Conservation (phyloP, 192 early-diverging fungal genomes). For the Spizellomyces punctatus region DNA sequence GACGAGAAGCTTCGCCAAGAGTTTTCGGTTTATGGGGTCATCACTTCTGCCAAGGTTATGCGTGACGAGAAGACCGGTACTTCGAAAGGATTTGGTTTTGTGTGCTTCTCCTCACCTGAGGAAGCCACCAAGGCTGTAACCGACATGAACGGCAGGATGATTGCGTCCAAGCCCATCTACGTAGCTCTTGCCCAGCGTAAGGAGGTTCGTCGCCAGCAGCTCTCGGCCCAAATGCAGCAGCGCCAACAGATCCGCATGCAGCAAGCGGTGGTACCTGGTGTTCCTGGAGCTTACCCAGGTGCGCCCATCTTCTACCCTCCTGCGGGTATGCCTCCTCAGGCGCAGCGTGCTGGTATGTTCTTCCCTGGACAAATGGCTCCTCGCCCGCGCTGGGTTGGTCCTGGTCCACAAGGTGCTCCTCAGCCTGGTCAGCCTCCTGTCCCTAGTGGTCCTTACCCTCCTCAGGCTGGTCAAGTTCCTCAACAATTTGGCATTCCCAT, state of each 20-base stretch:
- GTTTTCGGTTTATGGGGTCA: slow-evolving; percentile 93
- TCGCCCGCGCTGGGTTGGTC: slow-evolving; percentile 44
- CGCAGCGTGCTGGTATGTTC: slow-evolving; percentile 36
- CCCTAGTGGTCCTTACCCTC: slow-evolving; percentile 30
- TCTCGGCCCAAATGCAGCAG: slow-evolving; percentile 94
- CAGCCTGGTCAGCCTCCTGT: slow-evolving; percentile 32
- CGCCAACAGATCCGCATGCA: slow-evolving; percentile 82
- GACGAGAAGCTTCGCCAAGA: slow-evolving; percentile 96
- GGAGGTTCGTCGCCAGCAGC: slow-evolving; percentile 93
- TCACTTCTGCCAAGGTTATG: slow-evolving; percentile 99
- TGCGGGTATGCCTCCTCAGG: slow-evolving; percentile 41
- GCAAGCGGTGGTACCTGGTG: slow-evolving; percentile 56
- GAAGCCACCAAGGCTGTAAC: slow-evolving; percentile 98
- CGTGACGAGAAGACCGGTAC: slow-evolving; percentile 77
- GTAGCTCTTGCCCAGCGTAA: slow-evolving; percentile 98
- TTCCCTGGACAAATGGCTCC: slow-evolving; percentile 43
- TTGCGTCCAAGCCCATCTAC: slow-evolving; percentile 95
- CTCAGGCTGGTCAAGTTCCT: slow-evolving; percentile 32
- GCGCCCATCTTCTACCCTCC: slow-evolving; percentile 64
- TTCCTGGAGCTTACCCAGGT: slow-evolving; percentile 59
- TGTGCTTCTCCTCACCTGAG: slow-evolving; percentile 98
- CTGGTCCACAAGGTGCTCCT: slow-evolving; percentile 41
- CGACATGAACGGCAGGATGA: slow-evolving; percentile 98
- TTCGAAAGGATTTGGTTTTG: slow-evolving; percentile 97
- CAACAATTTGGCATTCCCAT: slow-evolving; percentile 37